A percentile compares a stretch with the other conserved stretches of the same genome.
Evolutionary conservation across 257 asterid species (phyloP).

Genomic region (Lavandula angustifolia): DNA sequence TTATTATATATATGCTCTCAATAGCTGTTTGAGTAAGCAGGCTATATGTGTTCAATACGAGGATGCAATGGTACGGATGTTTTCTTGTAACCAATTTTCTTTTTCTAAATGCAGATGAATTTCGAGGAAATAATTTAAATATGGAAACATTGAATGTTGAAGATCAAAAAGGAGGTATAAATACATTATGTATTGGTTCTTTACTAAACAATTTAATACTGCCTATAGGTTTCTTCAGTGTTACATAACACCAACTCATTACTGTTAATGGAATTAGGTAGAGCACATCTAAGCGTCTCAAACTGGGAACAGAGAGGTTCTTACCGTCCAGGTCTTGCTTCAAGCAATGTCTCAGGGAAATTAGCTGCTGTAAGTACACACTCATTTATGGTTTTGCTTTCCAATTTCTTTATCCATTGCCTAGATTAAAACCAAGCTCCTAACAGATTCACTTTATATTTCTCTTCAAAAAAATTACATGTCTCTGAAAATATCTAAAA

Average conservation of each 20-base stretch:
- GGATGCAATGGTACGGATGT: conserved; percentile 18
- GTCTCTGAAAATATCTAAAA: background rate
- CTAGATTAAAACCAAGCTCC: background rate
- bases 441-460: background rate
- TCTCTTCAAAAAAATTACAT: background rate
- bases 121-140: conserved; percentile 46
- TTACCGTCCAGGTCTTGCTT: conserved; percentile 47
- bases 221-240: conserved; percentile 4
- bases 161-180: conserved; percentile 67
- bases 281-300: conserved; percentile 48
- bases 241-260: conserved; percentile 24
- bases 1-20: conserved; percentile 5
- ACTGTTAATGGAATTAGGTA: conserved; percentile 46
- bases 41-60: background rate
- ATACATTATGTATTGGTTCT: conserved; percentile 19
- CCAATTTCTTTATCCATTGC: conserved; percentile 25
- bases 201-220: conserved; percentile 19
- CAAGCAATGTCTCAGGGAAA: conserved; percentile 56
- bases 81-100: conserved; percentile 17
- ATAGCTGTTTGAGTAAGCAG: conserved; percentile 16
- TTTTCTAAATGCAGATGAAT: conserved; percentile 46
- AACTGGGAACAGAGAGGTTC: conserved; percentile 74
- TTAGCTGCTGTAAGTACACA: conserved; percentile 42
- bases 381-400: background rate
- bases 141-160: conserved; percentile 55